These are phyloP conservation scores for Thielaviopsis populi DNA, from an alignment of 2,329 filamentous ascomycete species.

Conservation along the genomic window DNA sequence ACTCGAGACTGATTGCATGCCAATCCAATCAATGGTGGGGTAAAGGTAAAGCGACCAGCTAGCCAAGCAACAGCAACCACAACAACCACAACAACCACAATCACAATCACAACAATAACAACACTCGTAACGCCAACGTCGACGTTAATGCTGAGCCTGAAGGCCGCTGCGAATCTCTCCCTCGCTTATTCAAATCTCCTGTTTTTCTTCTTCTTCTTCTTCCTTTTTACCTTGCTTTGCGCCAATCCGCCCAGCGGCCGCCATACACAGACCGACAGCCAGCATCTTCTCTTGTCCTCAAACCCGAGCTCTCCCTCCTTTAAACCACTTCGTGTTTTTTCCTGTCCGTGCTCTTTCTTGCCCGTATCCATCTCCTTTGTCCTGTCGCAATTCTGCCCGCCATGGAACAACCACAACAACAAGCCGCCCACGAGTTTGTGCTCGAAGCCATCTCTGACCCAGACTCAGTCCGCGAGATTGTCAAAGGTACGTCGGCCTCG, in stretches of 20 bases:
- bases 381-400: background rate
- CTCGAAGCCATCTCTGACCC: conserved; percentile 90
- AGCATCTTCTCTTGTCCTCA: too few relatives aligned
- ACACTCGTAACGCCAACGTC: background rate
- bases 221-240: background rate
- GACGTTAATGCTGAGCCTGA: background rate
- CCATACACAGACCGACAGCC: too few relatives aligned
- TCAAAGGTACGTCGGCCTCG: conserved; percentile 55
- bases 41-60: too few relatives aligned
- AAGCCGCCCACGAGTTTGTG: conserved; percentile 50
- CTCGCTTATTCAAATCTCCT: background rate
- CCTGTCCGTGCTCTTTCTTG: background rate
- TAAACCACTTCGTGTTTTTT: background rate
- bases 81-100: background rate
- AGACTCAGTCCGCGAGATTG: conserved; percentile 74
- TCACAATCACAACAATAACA: background rate
- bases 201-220: background rate
- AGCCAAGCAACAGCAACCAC: too few relatives aligned
- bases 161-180: conserved; percentile 5
- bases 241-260: background rate
- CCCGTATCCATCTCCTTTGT: background rate
- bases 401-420: conserved; percentile 43
- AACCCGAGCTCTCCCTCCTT: background rate
- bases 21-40: conserved; percentile 8
- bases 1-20: background rate